These are phyloP conservation scores for Candida qinlingensis DNA, from an alignment of 805 yeast species.

Conservation along the genomic window DNA sequence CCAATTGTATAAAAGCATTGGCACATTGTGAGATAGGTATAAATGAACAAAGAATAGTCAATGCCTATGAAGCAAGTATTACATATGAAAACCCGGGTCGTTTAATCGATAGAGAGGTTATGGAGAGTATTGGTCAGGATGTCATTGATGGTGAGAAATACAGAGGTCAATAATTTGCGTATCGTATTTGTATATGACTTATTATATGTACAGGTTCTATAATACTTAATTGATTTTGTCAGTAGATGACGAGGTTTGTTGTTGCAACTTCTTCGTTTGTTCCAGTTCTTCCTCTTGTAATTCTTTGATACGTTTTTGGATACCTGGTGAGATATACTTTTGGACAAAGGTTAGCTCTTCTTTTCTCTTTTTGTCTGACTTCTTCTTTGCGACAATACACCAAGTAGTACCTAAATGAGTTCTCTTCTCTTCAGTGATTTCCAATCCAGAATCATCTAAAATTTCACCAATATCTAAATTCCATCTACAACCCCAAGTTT, in stretches of 20 bases:
- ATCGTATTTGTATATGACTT: not conserved
- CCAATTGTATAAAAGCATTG: conserved; percentile 76
- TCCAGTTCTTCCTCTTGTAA: conserved; percentile 12
- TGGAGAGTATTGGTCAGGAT: conserved; percentile 69
- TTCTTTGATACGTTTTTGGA: conserved; percentile 24
- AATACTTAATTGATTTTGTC: not conserved
- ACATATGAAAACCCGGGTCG: conserved; percentile 67
- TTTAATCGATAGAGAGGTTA: conserved; percentile 64
- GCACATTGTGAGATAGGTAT: conserved; percentile 85
- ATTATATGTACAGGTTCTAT: conserved; percentile 4
- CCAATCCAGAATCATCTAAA: conserved; percentile 77
- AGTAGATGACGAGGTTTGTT: not conserved
- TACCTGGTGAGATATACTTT: conserved; percentile 39
- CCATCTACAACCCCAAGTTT: conserved; percentile 98
- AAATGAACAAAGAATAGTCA: conserved; percentile 69
- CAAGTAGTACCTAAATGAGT: conserved; percentile 92
- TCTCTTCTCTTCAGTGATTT: conserved; percentile 72
- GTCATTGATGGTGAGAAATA: conserved; percentile 66
- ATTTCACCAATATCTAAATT: conserved; percentile 89
- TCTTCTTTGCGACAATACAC: conserved; percentile 71
- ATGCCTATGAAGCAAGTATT: conserved; percentile 87
- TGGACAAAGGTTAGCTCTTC: conserved; percentile 46
- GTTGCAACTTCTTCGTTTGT: not conserved
- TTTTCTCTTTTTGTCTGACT: conserved; percentile 52
- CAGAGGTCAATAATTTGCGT: conserved; percentile 45